Conservation (phyloP, 345 rosid species). For the Durio zibethinus region DNA sequence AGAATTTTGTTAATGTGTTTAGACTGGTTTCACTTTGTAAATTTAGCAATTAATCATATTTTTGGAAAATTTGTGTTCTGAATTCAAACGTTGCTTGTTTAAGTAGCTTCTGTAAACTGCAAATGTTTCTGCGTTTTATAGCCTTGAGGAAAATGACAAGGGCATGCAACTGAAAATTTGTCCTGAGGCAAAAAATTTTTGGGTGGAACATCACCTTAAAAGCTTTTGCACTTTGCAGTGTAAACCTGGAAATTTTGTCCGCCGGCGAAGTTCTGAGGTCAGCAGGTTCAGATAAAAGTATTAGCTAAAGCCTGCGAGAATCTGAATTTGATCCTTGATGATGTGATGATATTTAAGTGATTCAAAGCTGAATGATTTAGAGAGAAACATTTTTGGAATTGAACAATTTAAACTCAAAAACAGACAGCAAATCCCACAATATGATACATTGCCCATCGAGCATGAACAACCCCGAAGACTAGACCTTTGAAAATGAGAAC, state of each 20-base stretch:
- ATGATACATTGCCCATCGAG: neutral
- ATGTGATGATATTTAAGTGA: too few species aligned
- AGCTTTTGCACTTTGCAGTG: neutral
- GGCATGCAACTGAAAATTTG: neutral
- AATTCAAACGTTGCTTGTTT: too few species aligned
- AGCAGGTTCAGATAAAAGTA: neutral
- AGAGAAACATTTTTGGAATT: too few species aligned
- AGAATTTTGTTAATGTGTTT: constrained; percentile 1
- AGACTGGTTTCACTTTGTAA: neutral
- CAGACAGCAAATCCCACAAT: neutral
- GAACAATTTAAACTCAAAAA: neutral
- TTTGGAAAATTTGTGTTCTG: neutral
- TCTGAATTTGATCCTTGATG: neutral
- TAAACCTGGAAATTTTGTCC: too few species aligned
- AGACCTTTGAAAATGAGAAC: neutral
- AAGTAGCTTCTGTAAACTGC: too few species aligned
- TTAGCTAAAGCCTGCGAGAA: neutral
- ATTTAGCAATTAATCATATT: neutral
- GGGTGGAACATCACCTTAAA: too few species aligned
- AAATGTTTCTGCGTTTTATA: neutral
- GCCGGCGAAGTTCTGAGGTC: too few species aligned
- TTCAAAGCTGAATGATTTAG: too few species aligned
- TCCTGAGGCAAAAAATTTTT: neutral
- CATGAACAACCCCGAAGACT: neutral
- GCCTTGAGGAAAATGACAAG: too few species aligned